Evolutionary conservation across 805 yeast species (phyloP).

Genomic region (Helenozyma baotianmanensis): DNA sequence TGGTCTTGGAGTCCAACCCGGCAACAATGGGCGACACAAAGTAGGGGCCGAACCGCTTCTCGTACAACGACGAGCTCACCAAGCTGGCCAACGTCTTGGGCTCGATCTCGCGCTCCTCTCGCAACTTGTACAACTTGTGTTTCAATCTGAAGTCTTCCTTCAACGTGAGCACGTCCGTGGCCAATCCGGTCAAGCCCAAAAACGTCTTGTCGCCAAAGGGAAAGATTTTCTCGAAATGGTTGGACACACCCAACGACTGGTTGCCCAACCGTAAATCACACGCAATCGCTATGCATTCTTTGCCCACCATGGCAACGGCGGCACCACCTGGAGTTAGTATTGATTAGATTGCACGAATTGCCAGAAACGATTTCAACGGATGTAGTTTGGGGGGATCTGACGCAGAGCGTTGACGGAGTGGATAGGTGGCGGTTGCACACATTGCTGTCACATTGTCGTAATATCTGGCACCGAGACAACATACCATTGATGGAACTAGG

Average conservation of each 20-base stretch:
- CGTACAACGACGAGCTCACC: constrained; percentile 85
- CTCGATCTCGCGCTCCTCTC: constrained; percentile 88
- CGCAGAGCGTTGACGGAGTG: too few relatives aligned
- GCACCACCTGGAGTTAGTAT: constrained; percentile 63
- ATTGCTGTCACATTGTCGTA: too few relatives aligned
- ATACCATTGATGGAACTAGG: constrained; percentile 72
- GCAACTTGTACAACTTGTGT: constrained; percentile 81
- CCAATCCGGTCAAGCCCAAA: constrained; percentile 91
- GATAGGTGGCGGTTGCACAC: too few relatives aligned
- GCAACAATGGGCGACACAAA: constrained; percentile 97
- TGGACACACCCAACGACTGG: constrained; percentile 88
- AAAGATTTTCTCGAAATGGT: constrained; percentile 90
- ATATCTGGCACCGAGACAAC: too few relatives aligned
- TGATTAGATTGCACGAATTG: not conserved
- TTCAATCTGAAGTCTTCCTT: constrained; percentile 77
- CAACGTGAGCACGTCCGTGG: constrained; percentile 87
- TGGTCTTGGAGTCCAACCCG: constrained; percentile 79
- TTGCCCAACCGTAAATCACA: constrained; percentile 91
- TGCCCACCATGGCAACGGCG: constrained; percentile 98
- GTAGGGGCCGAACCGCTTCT: constrained; percentile 92
- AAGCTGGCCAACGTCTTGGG: constrained; percentile 92
- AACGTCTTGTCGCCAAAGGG: constrained; percentile 75
- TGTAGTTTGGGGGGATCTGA: not conserved
- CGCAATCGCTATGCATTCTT: constrained; percentile 97
- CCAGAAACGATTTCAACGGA: constrained; percentile 1